Base-by-base conservation (phyloP, 2,329 filamentous ascomycete species). In the Mycosphaerella arachidis region DNA sequence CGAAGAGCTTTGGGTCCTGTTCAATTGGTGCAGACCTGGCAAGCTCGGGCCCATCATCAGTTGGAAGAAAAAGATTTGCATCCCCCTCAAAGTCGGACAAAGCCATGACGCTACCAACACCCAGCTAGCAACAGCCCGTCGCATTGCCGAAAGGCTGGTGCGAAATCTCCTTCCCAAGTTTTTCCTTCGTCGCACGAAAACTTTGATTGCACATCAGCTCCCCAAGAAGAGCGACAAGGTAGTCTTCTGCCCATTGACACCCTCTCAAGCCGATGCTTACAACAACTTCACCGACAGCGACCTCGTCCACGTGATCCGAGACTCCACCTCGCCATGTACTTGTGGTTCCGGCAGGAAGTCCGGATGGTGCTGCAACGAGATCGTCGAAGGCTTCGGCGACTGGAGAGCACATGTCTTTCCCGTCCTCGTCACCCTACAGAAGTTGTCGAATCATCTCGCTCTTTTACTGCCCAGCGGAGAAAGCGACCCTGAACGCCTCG, bases 1-100 rank as follows among this genome's bases (percentile, higher is more conserved):
- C 72, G 91, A 97, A 71, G 94, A 99, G 73, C 82, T 99, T 0
- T 99, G 93, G 93, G 95, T 92, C 0, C 80, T 99, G 0, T 79
- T 99, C 2, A 96, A 99, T 72, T 99, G 94, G 94, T 92, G 92
- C 0, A 94, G 95, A 67, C 94, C 94, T 0, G 93, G 92, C 0
- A 76, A 75, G 43, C 82, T 89, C 63, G 86, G 86, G 0, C 84
- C 86, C 0, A 76, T 89, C 9, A 78, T 83, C 5, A 89, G 90
- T 46, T 99, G 94, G 94, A 88, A 86, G 68, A 80, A 83, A 20
- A 86, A 84, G 40, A 91, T 99, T 60, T 87, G 87, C 56, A 84
- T 87, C 24, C 94, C 93, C 0, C 79, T 99, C 57, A 90, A 89
- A 57, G 79, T 92, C 55, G 94, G 94, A 0, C 94, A 97, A 75